These are phyloP conservation scores for Epichloe festucae DNA, from an alignment of 2,329 filamentous ascomycete genomes.

Conservation along the genomic window DNA sequence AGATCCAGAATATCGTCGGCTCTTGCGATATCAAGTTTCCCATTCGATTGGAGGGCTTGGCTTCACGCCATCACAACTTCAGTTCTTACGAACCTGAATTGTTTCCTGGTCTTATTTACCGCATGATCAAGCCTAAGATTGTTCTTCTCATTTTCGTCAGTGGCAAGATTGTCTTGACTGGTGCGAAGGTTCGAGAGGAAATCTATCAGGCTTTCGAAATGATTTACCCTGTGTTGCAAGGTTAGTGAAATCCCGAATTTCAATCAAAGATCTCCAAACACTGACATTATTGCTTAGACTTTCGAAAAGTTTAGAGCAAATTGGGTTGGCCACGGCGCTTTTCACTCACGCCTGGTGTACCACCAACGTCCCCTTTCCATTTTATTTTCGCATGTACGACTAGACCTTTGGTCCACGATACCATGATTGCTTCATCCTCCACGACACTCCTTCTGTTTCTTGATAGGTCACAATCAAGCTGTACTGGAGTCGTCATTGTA, in stretches of 20 bases:
- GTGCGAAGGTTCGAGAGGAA: slow-evolving; percentile 95
- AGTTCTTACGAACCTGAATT: slow-evolving; percentile 97
- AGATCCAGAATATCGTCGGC: slow-evolving; percentile 99
- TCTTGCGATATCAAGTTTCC: slow-evolving; percentile 99
- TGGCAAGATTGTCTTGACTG: slow-evolving; percentile 95
- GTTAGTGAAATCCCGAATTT: slow-evolving; percentile 31
- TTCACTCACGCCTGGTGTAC: slow-evolving; percentile 5
- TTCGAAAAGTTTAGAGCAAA: slow-evolving; percentile 40
- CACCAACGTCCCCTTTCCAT: slow-evolving; percentile 10
- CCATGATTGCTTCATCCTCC: slow-evolving; percentile 27
- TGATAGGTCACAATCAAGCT: slow-evolving; percentile 14
- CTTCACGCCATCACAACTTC: slow-evolving; percentile 97
- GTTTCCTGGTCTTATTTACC: slow-evolving; percentile 98
- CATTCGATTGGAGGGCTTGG: slow-evolving; percentile 89
- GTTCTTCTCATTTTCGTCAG: slow-evolving; percentile 95
- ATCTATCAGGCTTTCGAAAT: slow-evolving; percentile 95
- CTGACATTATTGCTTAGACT: slow-evolving; percentile 26
- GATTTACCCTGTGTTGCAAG: slow-evolving; percentile 91
- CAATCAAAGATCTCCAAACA: too few species aligned
- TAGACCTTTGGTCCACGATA: slow-evolving; percentile 33
- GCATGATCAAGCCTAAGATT: slow-evolving; percentile 99
- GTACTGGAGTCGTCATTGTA: slow-evolving; percentile 20
- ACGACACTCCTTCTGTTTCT: slow-evolving; percentile 2
- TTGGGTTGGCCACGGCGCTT: slow-evolving; percentile 4
- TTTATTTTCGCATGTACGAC: slow-evolving; percentile 23